phyloP scores from a whole-genome alignment of 139 green algal species.

The Micractinium conductrix region DNA sequence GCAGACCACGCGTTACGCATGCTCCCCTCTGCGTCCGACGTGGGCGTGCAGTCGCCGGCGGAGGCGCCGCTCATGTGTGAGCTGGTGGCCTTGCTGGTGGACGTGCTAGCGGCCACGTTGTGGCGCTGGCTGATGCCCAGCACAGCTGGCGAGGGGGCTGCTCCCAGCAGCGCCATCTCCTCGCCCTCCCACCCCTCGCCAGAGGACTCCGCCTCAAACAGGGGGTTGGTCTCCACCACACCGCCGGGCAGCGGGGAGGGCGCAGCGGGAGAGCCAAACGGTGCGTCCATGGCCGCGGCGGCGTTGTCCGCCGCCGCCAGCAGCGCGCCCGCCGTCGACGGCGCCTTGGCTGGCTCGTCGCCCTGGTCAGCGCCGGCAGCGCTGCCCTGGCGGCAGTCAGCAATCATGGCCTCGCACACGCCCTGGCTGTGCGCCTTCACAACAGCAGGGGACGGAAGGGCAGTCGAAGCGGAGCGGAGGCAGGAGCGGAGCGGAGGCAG shows the following conservation, averaged over 20 bases:
- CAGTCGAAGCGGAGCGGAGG: no score
- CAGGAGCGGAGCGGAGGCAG: no score
- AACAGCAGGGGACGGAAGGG: no score
- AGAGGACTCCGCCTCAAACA: not conserved
- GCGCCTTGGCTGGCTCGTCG: not conserved
- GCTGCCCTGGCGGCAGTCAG: conserved; percentile 1
- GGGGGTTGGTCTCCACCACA: not conserved
- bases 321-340: not conserved
- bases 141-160: not conserved
- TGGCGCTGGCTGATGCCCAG: conserved; percentile 9
- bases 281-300: no score
- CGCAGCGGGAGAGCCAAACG: conserved; percentile 8
- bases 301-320: not conserved
- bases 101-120: no score
- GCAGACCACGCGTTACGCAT: not conserved
- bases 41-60: not conserved
- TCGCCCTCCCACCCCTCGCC: conserved; percentile 2
- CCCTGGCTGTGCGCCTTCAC: conserved; percentile 64
- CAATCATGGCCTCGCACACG: conserved; percentile 37
- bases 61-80: not conserved
- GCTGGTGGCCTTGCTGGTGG: not conserved
- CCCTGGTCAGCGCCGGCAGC: not conserved
- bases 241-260: not conserved
- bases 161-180: not conserved
- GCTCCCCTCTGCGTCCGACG: not conserved